Evolutionary conservation across 2,329 filamentous ascomycete species (phyloP).

Genomic region (Canariomyces notabilis): DNA sequence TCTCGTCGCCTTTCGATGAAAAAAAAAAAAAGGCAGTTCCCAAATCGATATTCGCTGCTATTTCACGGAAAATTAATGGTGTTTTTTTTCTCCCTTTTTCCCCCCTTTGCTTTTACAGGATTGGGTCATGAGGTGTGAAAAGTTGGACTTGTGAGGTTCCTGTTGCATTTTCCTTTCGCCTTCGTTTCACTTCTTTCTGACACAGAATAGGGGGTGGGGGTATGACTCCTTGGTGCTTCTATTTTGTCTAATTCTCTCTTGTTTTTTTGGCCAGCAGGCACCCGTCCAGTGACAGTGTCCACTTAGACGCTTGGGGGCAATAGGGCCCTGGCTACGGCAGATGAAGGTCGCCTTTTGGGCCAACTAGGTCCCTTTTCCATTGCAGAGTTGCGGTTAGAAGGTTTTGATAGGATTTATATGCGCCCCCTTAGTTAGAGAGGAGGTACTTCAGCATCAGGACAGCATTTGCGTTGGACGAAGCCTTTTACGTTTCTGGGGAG

Average conservation of each 20-base stretch:
- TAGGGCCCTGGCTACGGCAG: neutral
- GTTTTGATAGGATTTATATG: neutral
- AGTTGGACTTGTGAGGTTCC: slow-evolving; percentile 14
- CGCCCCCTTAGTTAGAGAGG: slow-evolving; percentile 5
- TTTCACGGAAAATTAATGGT: slow-evolving; percentile 18
- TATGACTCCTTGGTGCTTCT: slow-evolving; percentile 21
- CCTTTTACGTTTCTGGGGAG: neutral
- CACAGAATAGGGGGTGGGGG: neutral
- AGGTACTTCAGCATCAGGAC: no score
- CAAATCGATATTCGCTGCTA: slow-evolving; percentile 23
- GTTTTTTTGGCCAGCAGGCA: slow-evolving; percentile 2
- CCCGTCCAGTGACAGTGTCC: neutral
- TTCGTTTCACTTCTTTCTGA: slow-evolving; percentile 5
- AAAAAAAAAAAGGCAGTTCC: no score
- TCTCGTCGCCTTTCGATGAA: no score
- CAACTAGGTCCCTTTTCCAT: slow-evolving; percentile 12
- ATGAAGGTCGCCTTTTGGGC: neutral
- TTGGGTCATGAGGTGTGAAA: slow-evolving; percentile 19
- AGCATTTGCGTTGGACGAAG: no score
- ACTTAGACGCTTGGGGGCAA: neutral
- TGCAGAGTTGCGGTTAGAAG: slow-evolving; percentile 12
- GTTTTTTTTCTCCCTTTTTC: no score
- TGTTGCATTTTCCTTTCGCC: slow-evolving; percentile 11
- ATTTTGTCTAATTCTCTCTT: slow-evolving; percentile 16
- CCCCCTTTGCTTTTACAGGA: slow-evolving; percentile 14